Base-by-base conservation (phyloP, 148 eudicot species). In the Vaccinium vitisidaea region DNA sequence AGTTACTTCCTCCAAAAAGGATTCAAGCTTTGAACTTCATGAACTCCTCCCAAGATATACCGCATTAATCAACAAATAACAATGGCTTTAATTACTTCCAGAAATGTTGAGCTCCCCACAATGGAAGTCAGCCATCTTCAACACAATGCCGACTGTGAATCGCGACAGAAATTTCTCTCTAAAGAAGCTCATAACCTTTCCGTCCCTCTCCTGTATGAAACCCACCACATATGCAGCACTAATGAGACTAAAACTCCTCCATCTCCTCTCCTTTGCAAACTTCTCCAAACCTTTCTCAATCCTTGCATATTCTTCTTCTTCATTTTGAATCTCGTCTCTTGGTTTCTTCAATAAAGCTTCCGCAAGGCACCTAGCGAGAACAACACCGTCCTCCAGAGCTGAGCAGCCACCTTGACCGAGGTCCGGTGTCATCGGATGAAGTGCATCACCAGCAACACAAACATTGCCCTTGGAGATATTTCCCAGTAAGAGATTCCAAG, bases 361-460 rank as follows among this genome's bases (percentile, higher is more conserved):
- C 0, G 75, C 90, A 4, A 92, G 83, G 86, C 92, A 89, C 80
- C 91, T 85, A 10, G 92, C 93, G 70, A 92, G 88, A 73, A 90
- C 86, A 2, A 90, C 83, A 52, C 89, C 56, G 63, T 92, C 94
- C 50, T 90, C 93, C n/a, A 92, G 61, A 2, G 92, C 84, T 21
- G 92, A 89, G 61, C 93, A 90, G 21, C 90, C 94, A 2, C 94
- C 94, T 86, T 92, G 94, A 0, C 90, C 92, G 15, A 92, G 43
- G 75, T 92, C 94, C 0, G 94, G 93, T 58, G 93, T 90, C 94
- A 92, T 92, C 8, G 94, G 94, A 73, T 90, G 94, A 80, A 91
- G 89, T 12, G 91, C 94, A 79, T 92, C 94, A 0, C 91, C 94
- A 14, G 80, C 92, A 48, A 86, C 91, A 82, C 88, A 85, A 56